Evolutionary conservation across 495 filamentous ascomycete genomes (phyloP), one percentile per base, ranked within the genome.

Genomic region (Neurospora sp.): DNA sequence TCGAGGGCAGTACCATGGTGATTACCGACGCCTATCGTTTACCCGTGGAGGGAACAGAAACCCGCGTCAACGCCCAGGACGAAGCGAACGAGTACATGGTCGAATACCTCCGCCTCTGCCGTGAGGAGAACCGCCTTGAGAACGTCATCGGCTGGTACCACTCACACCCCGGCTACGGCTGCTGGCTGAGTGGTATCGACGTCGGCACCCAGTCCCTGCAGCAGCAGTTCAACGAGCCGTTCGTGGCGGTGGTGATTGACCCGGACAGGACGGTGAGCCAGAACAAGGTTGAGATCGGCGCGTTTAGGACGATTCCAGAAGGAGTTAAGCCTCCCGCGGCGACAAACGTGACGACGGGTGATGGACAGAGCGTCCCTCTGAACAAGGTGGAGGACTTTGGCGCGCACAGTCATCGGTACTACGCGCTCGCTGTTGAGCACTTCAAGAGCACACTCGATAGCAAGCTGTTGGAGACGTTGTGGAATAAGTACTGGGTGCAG

Each of bases 401-500:
- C 71, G 94, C 96, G 16, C 94, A 98, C 80, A 90, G 89, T 4
- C 92, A 88, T 76, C 88, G 90, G 44, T 99, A 99, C 81, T 99
- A 99, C 80, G 82, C 90, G 0, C 89, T 99, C 6, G 92, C 96
- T 70, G 92, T 98, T 9, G 92, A 92, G 39, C 92, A 96, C 83
- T 99, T 93, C 85, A 97, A 97, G 85, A 93, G 90, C 71, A 90
- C 91, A 4, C 90, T 99, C 39, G 96, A 99, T 80, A 86, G 89
- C 1, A 89, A 92, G 74, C 85, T 98, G 39, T 84, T 99, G 7
- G 93, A 94, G 74, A 86, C 93, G 59, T 86, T 99, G 70, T 99
- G 96, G 96, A 98, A 97, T 81, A 99, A 99, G 80, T 99, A 99
- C 83, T 99, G 96, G 96, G 95, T 98, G 35, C 90, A 94, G 72